phyloP scores from a whole-genome alignment of 2,329 filamentous ascomycete genomes.

The Phaeosphaeriaceae sp. region DNA sequence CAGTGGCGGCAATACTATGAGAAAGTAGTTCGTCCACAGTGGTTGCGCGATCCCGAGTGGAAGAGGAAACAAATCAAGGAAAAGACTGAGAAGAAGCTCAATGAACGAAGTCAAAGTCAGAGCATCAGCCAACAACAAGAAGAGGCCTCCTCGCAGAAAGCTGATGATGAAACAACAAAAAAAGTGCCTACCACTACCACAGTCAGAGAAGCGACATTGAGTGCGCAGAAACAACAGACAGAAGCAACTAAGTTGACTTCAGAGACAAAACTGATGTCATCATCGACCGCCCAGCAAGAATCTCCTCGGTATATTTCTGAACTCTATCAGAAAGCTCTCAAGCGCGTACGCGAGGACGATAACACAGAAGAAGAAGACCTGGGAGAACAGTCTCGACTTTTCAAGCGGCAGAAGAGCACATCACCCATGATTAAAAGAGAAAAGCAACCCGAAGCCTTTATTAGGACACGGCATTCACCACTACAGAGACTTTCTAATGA shows the following conservation, averaged over 20 bases:
- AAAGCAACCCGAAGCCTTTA: neutral
- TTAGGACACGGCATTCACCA: slow-evolving; percentile 20
- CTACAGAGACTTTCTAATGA: slow-evolving; percentile 31
- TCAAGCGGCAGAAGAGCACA: slow-evolving; percentile 24
- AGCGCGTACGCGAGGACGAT: slow-evolving; percentile 24
- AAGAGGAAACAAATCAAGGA: slow-evolving; percentile 32
- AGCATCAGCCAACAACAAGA: slow-evolving; percentile 8
- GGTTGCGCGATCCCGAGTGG: slow-evolving; percentile 29
- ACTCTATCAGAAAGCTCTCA: slow-evolving; percentile 25
- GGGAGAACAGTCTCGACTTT: slow-evolving; percentile 8
- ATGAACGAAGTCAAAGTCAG: slow-evolving; percentile 11
- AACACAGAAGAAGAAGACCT: slow-evolving; percentile 3
- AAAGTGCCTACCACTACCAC: neutral
- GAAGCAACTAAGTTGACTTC: slow-evolving; percentile 4
- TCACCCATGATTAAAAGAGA: slow-evolving; percentile 6
- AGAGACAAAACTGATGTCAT: slow-evolving; percentile 19
- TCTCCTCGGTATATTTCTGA: slow-evolving; percentile 33
- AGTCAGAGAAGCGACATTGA: neutral
- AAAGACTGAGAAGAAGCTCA: slow-evolving; percentile 19
- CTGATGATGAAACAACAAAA: neutral
- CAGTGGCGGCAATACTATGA: slow-evolving; percentile 46
- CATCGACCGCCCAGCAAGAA: slow-evolving; percentile 29
- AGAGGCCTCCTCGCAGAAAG: neutral
- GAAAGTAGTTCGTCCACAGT: slow-evolving; percentile 41
- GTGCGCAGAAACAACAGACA: neutral